Percentiles rank a stretch among this genome's conserved stretches.
These are phyloP conservation scores for Eremochloa ophiuroides DNA, from an alignment of 176 grass and related monocot species.

Conservation along the genomic window DNA sequence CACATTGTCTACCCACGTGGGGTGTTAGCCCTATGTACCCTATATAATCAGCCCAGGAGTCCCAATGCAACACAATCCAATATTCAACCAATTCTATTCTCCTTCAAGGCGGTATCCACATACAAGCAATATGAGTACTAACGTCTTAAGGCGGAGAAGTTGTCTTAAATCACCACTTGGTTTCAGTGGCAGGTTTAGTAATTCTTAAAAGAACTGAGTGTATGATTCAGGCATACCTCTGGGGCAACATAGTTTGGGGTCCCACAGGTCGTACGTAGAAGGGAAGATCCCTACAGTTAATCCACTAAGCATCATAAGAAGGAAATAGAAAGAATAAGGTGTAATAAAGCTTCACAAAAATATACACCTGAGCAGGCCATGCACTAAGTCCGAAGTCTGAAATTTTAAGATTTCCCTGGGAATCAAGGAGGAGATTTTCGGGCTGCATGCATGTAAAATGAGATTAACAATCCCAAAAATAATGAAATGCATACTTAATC, in stretches of 20 bases:
- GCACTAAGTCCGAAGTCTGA: conserved; percentile 98
- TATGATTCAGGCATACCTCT: conserved; percentile 59
- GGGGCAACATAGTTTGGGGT: conserved; percentile 99
- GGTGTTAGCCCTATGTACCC: too few relatives aligned
- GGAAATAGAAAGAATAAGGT: background rate
- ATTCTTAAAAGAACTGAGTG: background rate
- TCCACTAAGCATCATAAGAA: conserved; percentile 23
- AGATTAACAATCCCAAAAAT: conserved; percentile 27
- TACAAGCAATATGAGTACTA: background rate
- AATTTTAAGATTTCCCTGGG: conserved; percentile 98
- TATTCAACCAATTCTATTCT: too few relatives aligned
- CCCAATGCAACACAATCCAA: too few relatives aligned
- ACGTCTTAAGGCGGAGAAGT: background rate
- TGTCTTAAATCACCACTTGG: conserved; percentile 4
- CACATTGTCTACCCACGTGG: too few relatives aligned
- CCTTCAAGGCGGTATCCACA: conserved; percentile 29
- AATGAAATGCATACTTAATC: background rate
- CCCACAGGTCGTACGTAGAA: conserved; percentile 91
- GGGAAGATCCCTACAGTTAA: conserved; percentile 53
- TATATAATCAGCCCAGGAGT: too few relatives aligned
- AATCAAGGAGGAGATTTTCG: conserved; percentile 97
- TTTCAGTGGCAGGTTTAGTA: conserved; percentile 20
- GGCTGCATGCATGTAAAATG: conserved; percentile 58
- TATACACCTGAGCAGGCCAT: conserved; percentile 68
- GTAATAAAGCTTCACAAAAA: conserved; percentile 21